Conservation (phyloP, 805 yeast genomes). For the Kregervanrija pseudodelftensis region DNA sequence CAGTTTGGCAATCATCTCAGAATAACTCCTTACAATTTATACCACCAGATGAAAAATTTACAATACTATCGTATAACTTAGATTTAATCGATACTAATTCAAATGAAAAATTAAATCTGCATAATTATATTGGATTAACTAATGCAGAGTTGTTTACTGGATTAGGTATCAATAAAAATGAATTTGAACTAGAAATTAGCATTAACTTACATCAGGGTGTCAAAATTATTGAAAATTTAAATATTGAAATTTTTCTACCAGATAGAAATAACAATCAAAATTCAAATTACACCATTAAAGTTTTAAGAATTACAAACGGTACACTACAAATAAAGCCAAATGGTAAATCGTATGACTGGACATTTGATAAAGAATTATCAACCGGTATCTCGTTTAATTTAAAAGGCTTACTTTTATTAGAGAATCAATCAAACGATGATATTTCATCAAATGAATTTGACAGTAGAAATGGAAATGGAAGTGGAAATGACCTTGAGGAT, state of each 20-base stretch:
- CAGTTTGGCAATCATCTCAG: conserved; percentile 36
- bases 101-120: conserved; percentile 11
- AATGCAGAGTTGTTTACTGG: conserved; percentile 47
- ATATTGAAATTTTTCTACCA: conserved; percentile 30
- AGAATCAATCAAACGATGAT: conserved; percentile 4
- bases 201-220: conserved; percentile 39
- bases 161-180: conserved; percentile 44
- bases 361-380: conserved; percentile 47
- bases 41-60: conserved; percentile 82
- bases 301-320: conserved; percentile 67
- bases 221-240: conserved; percentile 40
- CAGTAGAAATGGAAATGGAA: conserved; percentile 11
- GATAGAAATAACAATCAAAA: conserved; percentile 1
- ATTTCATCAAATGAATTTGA: conserved; percentile 1
- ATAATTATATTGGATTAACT: conserved; percentile 43
- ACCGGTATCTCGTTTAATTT: conserved; percentile 65
- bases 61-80: conserved; percentile 55
- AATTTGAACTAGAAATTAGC: conserved; percentile 54
- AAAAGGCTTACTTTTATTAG: conserved; percentile 38
- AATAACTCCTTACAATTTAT: conserved; percentile 54
- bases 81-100: conserved; percentile 34
- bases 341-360: conserved; percentile 56
- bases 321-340: conserved; percentile 51
- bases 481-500: conserved; percentile 14
- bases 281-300: conserved; percentile 35